A percentile compares a stretch with the other conserved stretches of the same genome.
Evolutionary conservation across 2,329 filamentous ascomycete genomes (phyloP).

Genomic region (Penicillium glabrum): DNA sequence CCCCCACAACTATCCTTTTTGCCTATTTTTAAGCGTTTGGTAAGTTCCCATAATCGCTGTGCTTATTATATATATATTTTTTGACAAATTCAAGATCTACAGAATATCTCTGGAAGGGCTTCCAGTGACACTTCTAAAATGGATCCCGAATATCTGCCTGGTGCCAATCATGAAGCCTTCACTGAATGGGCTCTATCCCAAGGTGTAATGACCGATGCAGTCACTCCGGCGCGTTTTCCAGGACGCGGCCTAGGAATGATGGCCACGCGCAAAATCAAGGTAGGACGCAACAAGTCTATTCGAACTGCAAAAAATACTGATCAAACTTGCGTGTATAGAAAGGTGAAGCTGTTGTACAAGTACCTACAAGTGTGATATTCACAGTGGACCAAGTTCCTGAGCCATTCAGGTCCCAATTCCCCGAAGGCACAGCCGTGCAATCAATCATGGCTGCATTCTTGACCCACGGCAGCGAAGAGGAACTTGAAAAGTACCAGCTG

Average conservation of each 20-base stretch:
- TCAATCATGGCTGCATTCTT: constrained; percentile 71
- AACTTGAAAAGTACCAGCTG: constrained; percentile 46
- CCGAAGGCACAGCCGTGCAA: constrained; percentile 62
- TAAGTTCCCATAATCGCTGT: neutral
- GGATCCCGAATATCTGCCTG: constrained; percentile 33
- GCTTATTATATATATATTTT: no score
- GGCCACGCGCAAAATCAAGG: constrained; percentile 66
- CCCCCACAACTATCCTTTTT: neutral
- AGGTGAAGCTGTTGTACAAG: constrained; percentile 62
- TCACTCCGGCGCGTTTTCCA: constrained; percentile 66
- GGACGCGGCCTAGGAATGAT: constrained; percentile 77
- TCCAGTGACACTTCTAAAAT: constrained; percentile 13
- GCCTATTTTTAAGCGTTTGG: neutral
- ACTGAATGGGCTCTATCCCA: constrained; percentile 65
- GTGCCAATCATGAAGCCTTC: constrained; percentile 53
- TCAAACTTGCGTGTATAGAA: constrained; percentile 42
- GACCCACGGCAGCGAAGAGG: constrained; percentile 51
- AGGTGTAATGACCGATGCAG: constrained; percentile 67
- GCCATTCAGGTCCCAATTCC: constrained; percentile 53
- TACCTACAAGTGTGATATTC: constrained; percentile 65
- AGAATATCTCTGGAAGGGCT: neutral
- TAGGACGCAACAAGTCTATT: constrained; percentile 34
- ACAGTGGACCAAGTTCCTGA: constrained; percentile 62
- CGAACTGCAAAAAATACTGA: neutral
- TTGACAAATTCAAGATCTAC: neutral